Evolutionary conservation across 768 basidiomycete species (phyloP).

Genomic region (Sporobolomyces roseus): DNA sequence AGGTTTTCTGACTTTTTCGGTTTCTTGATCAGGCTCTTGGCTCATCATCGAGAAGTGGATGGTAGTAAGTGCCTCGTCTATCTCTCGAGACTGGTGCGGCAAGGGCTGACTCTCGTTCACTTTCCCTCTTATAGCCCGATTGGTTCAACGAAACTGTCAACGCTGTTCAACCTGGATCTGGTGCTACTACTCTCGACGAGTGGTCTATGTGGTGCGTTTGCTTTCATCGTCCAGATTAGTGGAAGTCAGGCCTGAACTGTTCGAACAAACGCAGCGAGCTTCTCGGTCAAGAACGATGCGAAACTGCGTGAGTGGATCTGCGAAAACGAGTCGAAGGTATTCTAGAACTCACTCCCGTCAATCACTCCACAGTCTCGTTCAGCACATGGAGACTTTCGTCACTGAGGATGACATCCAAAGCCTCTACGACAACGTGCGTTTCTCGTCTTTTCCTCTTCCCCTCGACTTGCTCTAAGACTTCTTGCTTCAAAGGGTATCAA

Average conservation of each 20-base stretch:
- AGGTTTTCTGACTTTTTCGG: too few relatives aligned
- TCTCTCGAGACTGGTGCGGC: background rate
- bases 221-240: background rate
- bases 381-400: slow-evolving; percentile 50
- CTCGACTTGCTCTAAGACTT: background rate
- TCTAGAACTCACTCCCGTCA: background rate
- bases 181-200: slow-evolving; percentile 33
- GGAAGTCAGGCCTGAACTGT: background rate
- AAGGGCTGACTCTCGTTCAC: background rate
- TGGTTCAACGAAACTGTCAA: slow-evolving; percentile 37
- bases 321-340: too few relatives aligned
- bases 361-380: slow-evolving; percentile 24
- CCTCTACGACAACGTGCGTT: slow-evolving; percentile 32
- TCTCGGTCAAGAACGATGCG: slow-evolving; percentile 39
- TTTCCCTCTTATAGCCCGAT: background rate
- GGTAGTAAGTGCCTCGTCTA: slow-evolving; percentile 4
- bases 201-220: slow-evolving; percentile 29
- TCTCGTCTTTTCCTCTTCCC: background rate
- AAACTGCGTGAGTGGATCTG: slow-evolving; percentile 32
- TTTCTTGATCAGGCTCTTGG: slow-evolving; percentile 18
- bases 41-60: slow-evolving; percentile 43
- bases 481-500: slow-evolving; percentile 40
- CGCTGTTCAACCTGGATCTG: slow-evolving; percentile 14
- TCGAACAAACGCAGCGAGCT: background rate
- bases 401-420: slow-evolving; percentile 49